Evolutionary conservation across 768 basidiomycete species (phyloP), one percentile per base, ranked within the genome.

Genomic region (Termitomyces sp.): DNA sequence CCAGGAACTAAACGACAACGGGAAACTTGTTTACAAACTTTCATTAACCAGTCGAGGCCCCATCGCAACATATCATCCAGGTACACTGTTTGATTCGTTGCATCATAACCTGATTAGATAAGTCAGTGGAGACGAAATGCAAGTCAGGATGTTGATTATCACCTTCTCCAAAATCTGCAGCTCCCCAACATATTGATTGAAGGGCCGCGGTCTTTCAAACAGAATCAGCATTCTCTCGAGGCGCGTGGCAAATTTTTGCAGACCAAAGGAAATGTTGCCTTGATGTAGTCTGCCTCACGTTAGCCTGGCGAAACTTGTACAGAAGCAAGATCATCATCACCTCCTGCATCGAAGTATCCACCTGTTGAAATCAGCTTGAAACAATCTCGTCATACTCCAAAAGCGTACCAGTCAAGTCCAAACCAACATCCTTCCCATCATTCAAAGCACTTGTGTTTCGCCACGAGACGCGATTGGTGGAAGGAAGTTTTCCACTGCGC

Each of bases 291-390:
- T 89, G 58, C 46, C 54, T 60, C 37, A 45, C 38, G 32, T 55
- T 28, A 58, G 24, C 53, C 57, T 49, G 51, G 50, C 32, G 37
- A 28, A 21, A 51, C 32, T 37, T 19, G 5, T 32, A 19, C 21
- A 43, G 53, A 57, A 51, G 45, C n/a, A 37, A 43, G 35, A 32
- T 41, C 34, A 53, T 28, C 54, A 40, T 74, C 63, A 89, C 90
- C 90, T 74, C 93, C 93, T 57, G 94, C 93, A 75, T 96, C 94
- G 66, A 91, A 95, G 66, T 87, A 96, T 7, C 94, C 95, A 42
- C 79, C 79, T 77, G 42, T 37, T 41, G 28, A 5, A n/a, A 37
- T 57, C 42, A 50, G 40, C 44, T 19, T 17, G 32, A 51, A 24
- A 53, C 24, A 52, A 21, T 34, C 24, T 38, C 28, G 6, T 51